A percentile compares a stretch with the other conserved stretches of the same genome.
These are phyloP conservation scores for Leptosphaerulina australis DNA, from an alignment of 2,329 filamentous ascomycete genomes.

Conservation along the genomic window DNA sequence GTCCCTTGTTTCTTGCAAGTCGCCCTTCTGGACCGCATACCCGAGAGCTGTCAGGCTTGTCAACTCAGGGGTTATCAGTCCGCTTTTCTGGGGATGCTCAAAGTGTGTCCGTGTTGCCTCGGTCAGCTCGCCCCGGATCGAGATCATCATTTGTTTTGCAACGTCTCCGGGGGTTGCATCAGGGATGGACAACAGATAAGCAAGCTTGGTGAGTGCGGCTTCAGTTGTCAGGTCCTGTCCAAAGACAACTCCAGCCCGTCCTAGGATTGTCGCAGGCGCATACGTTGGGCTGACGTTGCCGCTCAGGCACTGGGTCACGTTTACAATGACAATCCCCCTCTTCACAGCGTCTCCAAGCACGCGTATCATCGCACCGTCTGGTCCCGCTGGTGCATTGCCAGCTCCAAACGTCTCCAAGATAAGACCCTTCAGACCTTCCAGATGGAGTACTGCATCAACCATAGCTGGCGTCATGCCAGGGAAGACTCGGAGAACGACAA, in stretches of 20 bases:
- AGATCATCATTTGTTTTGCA: slow-evolving; percentile 71
- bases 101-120: slow-evolving; percentile 75
- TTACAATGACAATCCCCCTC: slow-evolving; percentile 84
- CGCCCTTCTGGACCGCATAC: slow-evolving; percentile 77
- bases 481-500: slow-evolving; percentile 87
- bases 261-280: slow-evolving; percentile 66
- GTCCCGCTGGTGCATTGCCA: slow-evolving; percentile 84
- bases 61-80: slow-evolving; percentile 59
- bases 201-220: slow-evolving; percentile 87
- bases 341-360: slow-evolving; percentile 78
- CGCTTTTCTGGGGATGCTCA: slow-evolving; percentile 70
- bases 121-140: slow-evolving; percentile 84
- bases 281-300: slow-evolving; percentile 51
- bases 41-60: slow-evolving; percentile 76
- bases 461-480: slow-evolving; percentile 93
- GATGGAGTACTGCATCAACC: slow-evolving; percentile 80
- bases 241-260: slow-evolving; percentile 83
- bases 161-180: slow-evolving; percentile 70
- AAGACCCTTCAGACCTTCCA: slow-evolving; percentile 78
- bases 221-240: slow-evolving; percentile 89
- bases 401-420: slow-evolving; percentile 93
- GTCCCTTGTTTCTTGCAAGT: slow-evolving; percentile 68
- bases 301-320: slow-evolving; percentile 83
- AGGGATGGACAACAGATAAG: slow-evolving; percentile 77
- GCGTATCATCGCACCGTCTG: slow-evolving; percentile 77